A percentile compares a stretch with the other conserved stretches of the same genome.
Evolutionary conservation across 345 rosid species (phyloP).

Genomic region (Camelina sativa): DNA sequence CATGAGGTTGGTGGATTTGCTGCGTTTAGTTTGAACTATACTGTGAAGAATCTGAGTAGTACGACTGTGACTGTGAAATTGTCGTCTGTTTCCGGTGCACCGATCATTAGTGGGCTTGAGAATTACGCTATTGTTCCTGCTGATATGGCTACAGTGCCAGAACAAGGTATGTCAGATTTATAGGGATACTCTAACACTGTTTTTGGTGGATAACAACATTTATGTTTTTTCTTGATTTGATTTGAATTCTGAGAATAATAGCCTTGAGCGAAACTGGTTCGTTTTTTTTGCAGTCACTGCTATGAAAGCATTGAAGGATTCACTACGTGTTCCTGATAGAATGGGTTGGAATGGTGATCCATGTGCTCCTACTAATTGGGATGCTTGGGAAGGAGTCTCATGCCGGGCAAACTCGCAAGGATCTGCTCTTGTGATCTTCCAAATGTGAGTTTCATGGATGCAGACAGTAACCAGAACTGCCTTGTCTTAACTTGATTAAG

Average conservation of each 20-base stretch:
- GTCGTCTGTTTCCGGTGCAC: constrained; percentile 62
- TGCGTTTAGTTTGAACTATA: constrained; percentile 59
- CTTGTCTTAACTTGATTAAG: background rate
- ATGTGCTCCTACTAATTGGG: constrained; percentile 97
- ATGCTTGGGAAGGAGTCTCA: constrained; percentile 98
- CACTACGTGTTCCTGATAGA: constrained; percentile 80
- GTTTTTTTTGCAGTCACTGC: constrained; percentile 60
- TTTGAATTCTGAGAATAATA: background rate
- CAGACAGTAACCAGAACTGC: background rate
- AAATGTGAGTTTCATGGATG: constrained; percentile 63
- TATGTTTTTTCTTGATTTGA: background rate
- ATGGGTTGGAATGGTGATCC: constrained; percentile 99
- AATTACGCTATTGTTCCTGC: constrained; percentile 85
- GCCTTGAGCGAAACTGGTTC: constrained; percentile 4
- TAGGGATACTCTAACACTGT: background rate
- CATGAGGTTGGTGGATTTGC: constrained; percentile 68
- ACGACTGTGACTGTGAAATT: constrained; percentile 61
- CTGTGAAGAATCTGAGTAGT: constrained; percentile 67
- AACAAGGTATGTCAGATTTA: constrained; percentile 61
- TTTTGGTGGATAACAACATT: background rate
- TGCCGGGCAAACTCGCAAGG: constrained; percentile 68
- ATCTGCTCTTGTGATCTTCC: constrained; percentile 75
- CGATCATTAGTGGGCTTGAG: constrained; percentile 83
- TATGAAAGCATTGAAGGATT: constrained; percentile 92
- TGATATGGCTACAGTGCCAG: constrained; percentile 78